Conservation (phyloP, 2,329 filamentous ascomycete species). For the Aspergillus japonicus region DNA sequence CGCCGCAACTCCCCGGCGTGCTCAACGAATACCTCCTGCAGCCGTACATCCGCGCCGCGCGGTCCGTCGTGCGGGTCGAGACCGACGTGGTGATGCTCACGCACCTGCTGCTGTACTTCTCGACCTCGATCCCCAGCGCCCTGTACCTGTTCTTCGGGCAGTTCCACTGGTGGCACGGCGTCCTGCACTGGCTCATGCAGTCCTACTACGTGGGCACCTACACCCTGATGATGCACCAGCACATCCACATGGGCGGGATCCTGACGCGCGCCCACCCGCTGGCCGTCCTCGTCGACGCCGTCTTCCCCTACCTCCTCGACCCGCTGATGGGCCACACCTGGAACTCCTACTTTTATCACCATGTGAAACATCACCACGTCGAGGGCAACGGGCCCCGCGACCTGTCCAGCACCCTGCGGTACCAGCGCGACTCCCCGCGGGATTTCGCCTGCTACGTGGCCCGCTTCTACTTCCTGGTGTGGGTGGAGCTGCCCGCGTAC, state of each 20-base stretch:
- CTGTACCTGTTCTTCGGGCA: slow-evolving; percentile 58
- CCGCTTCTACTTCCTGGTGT: slow-evolving; percentile 71
- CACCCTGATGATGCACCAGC: slow-evolving; percentile 80
- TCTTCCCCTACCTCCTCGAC: slow-evolving; percentile 72
- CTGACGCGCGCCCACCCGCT: slow-evolving; percentile 42
- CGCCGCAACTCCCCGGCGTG: slow-evolving; percentile 27
- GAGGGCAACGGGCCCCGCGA: slow-evolving; percentile 77
- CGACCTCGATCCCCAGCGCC: slow-evolving; percentile 68
- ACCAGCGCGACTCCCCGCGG: slow-evolving; percentile 66
- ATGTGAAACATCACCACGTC: slow-evolving; percentile 82
- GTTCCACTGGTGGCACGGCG: slow-evolving; percentile 67
- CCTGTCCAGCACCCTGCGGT: slow-evolving; percentile 72
- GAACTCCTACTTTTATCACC: slow-evolving; percentile 83
- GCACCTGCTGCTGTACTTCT: slow-evolving; percentile 70
- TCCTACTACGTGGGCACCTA: slow-evolving; percentile 70
- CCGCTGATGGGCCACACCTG: slow-evolving; percentile 80
- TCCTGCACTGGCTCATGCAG: slow-evolving; percentile 65
- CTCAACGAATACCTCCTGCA: slow-evolving; percentile 54
- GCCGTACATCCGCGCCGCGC: slow-evolving; percentile 60
- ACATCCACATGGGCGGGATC: slow-evolving; percentile 75
- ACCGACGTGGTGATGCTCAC: slow-evolving; percentile 78
- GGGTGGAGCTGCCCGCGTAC: slow-evolving; percentile 73
- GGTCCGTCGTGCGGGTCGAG: slow-evolving; percentile 59
- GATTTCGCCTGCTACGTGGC: slow-evolving; percentile 71
- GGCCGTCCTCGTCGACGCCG: slow-evolving; percentile 57